A percentile compares a stretch with the other conserved stretches of the same genome.
These are phyloP conservation scores for Coemansia sp. DNA, from an alignment of 192 early-diverging fungal genomes.

Conservation along the genomic window DNA sequence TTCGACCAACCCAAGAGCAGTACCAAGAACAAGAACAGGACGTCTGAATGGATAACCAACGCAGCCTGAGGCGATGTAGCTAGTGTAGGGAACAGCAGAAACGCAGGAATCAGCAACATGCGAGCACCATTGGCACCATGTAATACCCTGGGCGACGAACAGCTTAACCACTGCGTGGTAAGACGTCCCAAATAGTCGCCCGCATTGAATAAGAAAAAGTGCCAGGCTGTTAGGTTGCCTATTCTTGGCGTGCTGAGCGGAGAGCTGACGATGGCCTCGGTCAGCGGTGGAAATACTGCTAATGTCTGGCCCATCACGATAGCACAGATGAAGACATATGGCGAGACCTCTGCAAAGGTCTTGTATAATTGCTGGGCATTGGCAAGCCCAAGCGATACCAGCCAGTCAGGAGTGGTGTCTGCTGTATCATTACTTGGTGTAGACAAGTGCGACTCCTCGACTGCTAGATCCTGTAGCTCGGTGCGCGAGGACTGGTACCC, in stretches of 20 bases:
- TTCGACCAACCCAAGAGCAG: constrained; percentile 65
- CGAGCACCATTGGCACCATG: constrained; percentile 43
- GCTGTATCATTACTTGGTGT: neutral
- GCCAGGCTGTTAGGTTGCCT: constrained; percentile 59
- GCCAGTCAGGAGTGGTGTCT: constrained; percentile 16
- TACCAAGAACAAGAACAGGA: constrained; percentile 53
- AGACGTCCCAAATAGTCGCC: constrained; percentile 72
- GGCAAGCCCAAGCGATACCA: constrained; percentile 28
- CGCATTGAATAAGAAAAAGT: constrained; percentile 73
- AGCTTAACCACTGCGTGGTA: constrained; percentile 51
- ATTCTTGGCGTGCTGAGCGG: constrained; percentile 25
- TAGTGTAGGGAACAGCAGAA: constrained; percentile 57
- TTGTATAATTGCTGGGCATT: constrained; percentile 24
- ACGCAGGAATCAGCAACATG: constrained; percentile 49
- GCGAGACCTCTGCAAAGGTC: constrained; percentile 26
- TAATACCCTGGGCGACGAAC: constrained; percentile 28
- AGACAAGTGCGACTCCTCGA: neutral
- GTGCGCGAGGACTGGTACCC: constrained; percentile 1
- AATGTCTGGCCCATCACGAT: constrained; percentile 68
- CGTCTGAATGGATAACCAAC: constrained; percentile 38
- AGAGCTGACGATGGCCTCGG: constrained; percentile 60
- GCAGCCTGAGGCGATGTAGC: constrained; percentile 16
- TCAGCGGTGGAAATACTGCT: constrained; percentile 74
- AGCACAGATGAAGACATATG: constrained; percentile 45
- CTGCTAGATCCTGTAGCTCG: constrained; percentile 6